Evolutionary conservation across 805 yeast genomes (phyloP), one percentile per base, ranked within the genome.

Genomic region (Isabelozyma gotoi): DNA sequence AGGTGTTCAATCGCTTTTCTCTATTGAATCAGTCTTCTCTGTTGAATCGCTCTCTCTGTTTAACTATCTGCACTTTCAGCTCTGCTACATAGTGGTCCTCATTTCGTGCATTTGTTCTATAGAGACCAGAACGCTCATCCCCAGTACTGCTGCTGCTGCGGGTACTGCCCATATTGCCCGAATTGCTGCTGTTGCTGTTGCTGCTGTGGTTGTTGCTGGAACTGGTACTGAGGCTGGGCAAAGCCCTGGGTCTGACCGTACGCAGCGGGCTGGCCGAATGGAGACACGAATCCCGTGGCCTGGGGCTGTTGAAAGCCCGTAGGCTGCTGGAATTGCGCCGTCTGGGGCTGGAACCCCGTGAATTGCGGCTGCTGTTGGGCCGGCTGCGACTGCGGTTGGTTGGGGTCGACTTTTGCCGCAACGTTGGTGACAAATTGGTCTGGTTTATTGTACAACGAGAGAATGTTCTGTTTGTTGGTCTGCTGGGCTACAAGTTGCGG

Each of bases 401-500:
- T 39, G 12, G 8, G 40, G 46, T 46, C 45, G 17, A 45, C 56
- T 7, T 60, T 57, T 5, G 47, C 56, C 2, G 59, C 63, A n/a
- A 59, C 65, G 36, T 58, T 58, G 4, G 71, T 52, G 7, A 60
- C 42, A 38, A 50, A 53, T 32, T 43, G 49, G 31, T 54, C 59
- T 3, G 74, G 71, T 58, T 64, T 77, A 56, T 56, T 65, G 49
- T 74, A 76, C 47, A 75, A 57, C 3, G 74, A 66, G 57, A 71
- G 36, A 10, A 72, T 69, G 40, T 55, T 62, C 47, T 65, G 71
- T 44, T 71, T 72, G 36, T 59, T 67, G 3, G 67, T 63, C 41
- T 68, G 71, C 43, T 67, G 72, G 3, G 66, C 63, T 5, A 57
- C 47, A 20, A 59, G 50, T 46, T 65, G 72, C 16, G 71, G 71